Evolutionary conservation across 495 filamentous ascomycete genomes (phyloP).

Genomic region (Neurospora sublineolata): DNA sequence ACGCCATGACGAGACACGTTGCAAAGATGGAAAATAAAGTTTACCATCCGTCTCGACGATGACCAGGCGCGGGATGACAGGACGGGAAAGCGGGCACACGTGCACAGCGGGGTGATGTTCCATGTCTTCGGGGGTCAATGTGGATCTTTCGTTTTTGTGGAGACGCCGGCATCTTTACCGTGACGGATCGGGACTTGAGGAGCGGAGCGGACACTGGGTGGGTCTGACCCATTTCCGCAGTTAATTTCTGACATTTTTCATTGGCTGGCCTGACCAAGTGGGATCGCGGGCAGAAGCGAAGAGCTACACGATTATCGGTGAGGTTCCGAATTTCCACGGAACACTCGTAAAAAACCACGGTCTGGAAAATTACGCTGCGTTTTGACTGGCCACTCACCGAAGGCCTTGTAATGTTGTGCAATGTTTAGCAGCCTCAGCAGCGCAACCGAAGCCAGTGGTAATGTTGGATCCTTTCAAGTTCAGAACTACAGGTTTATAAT

Average conservation of each 20-base stretch:
- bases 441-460: neutral
- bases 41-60: neutral
- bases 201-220: neutral
- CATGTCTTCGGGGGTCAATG: neutral
- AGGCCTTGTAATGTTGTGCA: neutral
- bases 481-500: neutral
- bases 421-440: neutral
- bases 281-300: neutral
- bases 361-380: neutral
- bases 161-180: neutral
- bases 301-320: neutral
- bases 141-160: neutral
- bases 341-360: neutral
- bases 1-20: neutral
- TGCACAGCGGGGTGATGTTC: neutral
- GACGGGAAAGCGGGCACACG: neutral
- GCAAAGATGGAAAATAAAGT: neutral
- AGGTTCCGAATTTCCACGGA: neutral
- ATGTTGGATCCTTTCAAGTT: neutral
- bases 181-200: neutral
- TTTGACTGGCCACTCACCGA: neutral
- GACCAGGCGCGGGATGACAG: neutral
- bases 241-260: neutral
- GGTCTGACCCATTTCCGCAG: neutral
- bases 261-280: neutral